Conservation (phyloP, 2,329 filamentous ascomycete genomes). For the Cytospora chrysosperma region DNA sequence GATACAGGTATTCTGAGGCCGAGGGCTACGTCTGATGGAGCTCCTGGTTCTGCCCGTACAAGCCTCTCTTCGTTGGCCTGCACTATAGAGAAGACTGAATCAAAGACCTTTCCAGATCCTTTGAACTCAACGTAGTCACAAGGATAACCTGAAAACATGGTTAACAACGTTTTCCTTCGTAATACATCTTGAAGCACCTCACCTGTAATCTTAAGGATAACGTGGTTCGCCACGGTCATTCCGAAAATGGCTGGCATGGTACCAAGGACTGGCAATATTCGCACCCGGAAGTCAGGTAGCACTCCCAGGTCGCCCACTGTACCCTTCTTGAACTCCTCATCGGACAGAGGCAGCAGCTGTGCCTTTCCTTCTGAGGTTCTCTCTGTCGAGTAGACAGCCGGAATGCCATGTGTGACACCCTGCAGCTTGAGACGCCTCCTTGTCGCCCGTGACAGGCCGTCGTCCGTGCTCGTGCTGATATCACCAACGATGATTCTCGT, state of each 20-base stretch:
- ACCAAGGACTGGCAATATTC: conserved; percentile 91
- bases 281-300: conserved; percentile 85
- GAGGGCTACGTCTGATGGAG: conserved; percentile 49
- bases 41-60: conserved; percentile 51
- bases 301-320: conserved; percentile 83
- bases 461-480: conserved; percentile 83
- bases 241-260: conserved; percentile 98
- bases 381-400: conserved; percentile 90
- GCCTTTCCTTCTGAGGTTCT: conserved; percentile 89
- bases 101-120: conserved; percentile 87
- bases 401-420: conserved; percentile 81
- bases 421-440: conserved; percentile 73
- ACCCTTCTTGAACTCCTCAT: conserved; percentile 86
- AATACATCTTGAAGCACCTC: conserved; percentile 6
- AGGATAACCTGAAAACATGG: conserved; percentile 63
- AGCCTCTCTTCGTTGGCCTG: conserved; percentile 79
- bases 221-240: conserved; percentile 85
- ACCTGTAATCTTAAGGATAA: conserved; percentile 74
- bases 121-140: conserved; percentile 80
- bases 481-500: conserved; percentile 89
- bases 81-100: conserved; percentile 72
- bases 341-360: conserved; percentile 78
- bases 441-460: conserved; percentile 83
- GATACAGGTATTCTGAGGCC: conserved; percentile 80
- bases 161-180: background rate